phyloP scores from a whole-genome alignment of 1,284 basidiomycete species.

The Phylloporus gajari region DNA sequence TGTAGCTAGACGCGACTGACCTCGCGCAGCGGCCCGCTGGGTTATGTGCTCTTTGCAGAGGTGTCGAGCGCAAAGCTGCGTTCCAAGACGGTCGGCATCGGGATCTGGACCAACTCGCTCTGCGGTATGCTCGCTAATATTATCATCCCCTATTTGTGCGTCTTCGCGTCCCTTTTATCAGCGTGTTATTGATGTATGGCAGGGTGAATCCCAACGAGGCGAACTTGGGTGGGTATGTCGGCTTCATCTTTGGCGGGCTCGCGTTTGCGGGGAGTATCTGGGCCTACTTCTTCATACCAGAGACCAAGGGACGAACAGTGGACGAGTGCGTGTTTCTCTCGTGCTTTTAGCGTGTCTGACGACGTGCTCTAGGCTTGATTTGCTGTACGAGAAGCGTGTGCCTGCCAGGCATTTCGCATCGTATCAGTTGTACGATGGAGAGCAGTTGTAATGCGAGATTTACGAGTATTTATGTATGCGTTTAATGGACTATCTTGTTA shows the following conservation, averaged over 20 bases:
- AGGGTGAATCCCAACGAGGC: conserved; percentile 44
- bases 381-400: conserved; percentile 37
- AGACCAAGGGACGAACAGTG: conserved; percentile 42
- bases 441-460: not conserved
- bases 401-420: conserved; percentile 30
- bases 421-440: conserved; percentile 21
- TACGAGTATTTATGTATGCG: not conserved
- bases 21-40: conserved; percentile 36
- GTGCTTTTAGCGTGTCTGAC: not conserved
- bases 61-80: conserved; percentile 45
- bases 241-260: conserved; percentile 43
- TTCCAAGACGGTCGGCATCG: conserved; percentile 44
- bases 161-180: not conserved
- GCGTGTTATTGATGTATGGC: not conserved
- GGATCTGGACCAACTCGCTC: conserved; percentile 36
- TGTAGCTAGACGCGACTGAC: not conserved
- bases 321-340: conserved; percentile 37
- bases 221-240: conserved; percentile 42
- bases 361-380: conserved; percentile 30
- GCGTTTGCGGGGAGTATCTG: conserved; percentile 33
- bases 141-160: conserved; percentile 42
- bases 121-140: conserved; percentile 37
- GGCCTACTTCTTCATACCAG: conserved; percentile 40
- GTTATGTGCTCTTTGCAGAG: conserved; percentile 42
- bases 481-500: not conserved